These are phyloP conservation scores for Cercospora beticola DNA, from an alignment of 2,329 filamentous ascomycete genomes.

Conservation along the genomic window DNA sequence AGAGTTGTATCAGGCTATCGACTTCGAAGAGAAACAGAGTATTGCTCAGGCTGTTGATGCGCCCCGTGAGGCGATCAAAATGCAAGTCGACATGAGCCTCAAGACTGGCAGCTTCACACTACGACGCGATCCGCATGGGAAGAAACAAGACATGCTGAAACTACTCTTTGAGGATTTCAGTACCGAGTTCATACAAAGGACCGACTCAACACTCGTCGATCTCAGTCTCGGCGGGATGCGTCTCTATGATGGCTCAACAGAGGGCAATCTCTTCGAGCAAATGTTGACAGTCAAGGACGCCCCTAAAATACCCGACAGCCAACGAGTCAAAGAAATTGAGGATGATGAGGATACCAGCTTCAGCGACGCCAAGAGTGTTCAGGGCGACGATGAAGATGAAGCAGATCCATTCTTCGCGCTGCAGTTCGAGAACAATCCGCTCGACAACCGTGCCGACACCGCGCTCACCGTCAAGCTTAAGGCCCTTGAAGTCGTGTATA, in stretches of 20 bases:
- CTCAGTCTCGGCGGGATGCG: slow-evolving; percentile 88
- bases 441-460: slow-evolving; percentile 88
- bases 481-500: slow-evolving; percentile 96
- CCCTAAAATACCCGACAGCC: slow-evolving; percentile 55
- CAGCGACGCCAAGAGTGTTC: slow-evolving; percentile 46
- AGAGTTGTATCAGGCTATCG: slow-evolving; percentile 94
- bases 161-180: slow-evolving; percentile 93
- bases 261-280: slow-evolving; percentile 86
- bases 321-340: slow-evolving; percentile 50
- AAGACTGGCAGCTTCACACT: slow-evolving; percentile 95
- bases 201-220: slow-evolving; percentile 86
- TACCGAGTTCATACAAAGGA: slow-evolving; percentile 83
- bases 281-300: slow-evolving; percentile 95
- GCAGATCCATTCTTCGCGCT: slow-evolving; percentile 87
- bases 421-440: slow-evolving; percentile 89
- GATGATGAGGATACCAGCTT: slow-evolving; percentile 47
- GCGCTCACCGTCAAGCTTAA: slow-evolving; percentile 88
- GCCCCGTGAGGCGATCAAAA: slow-evolving; percentile 86
- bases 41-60: slow-evolving; percentile 84
- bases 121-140: slow-evolving; percentile 78
- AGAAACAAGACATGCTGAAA: slow-evolving; percentile 76
- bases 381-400: slow-evolving; percentile 47
- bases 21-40: slow-evolving; percentile 95
- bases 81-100: slow-evolving; percentile 90
- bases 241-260: slow-evolving; percentile 92